A percentile compares a stretch with the other conserved stretches of the same genome.
Evolutionary conservation across 805 yeast genomes (phyloP).

Genomic region (Priceomyces melissophilus): DNA sequence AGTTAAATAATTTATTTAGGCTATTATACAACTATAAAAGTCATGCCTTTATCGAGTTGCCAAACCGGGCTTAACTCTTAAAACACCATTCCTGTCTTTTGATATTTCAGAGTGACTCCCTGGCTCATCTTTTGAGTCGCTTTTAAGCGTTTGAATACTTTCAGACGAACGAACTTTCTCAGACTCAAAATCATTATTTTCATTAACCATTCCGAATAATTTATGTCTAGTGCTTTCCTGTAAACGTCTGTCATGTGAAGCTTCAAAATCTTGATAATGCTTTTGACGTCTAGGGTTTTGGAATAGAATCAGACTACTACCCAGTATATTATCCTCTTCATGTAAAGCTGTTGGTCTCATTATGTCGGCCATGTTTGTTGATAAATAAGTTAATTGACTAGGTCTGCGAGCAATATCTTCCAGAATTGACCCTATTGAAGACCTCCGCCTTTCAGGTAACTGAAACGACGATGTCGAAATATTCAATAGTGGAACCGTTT

Average conservation of each 20-base stretch:
- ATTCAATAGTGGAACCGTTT: conserved; percentile 27
- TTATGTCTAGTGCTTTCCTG: conserved; percentile 10
- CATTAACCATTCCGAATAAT: conserved; percentile 13
- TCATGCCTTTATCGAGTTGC: conserved; percentile 9
- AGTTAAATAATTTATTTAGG: conserved; percentile 1
- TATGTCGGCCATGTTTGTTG: conserved; percentile 20
- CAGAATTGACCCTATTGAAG: conserved; percentile 23
- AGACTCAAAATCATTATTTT: not conserved
- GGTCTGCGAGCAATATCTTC: conserved; percentile 17
- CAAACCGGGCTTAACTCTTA: conserved; percentile 16
- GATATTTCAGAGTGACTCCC: not conserved
- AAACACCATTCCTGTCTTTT: conserved; percentile 2
- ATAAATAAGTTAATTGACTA: conserved; percentile 11
- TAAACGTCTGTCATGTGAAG: not conserved
- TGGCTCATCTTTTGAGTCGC: conserved; percentile 1
- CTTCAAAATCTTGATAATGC: conserved; percentile 19
- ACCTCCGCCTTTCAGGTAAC: conserved; percentile 12
- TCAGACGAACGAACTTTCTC: conserved; percentile 3
- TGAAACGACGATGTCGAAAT: conserved; percentile 22
- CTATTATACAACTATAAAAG: not conserved
- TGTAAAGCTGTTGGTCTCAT: conserved; percentile 24
- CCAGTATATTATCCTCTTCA: conserved; percentile 15
- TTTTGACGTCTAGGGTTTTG: conserved; percentile 27
- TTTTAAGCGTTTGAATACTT: conserved; percentile 12
- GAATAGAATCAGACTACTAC: conserved; percentile 16